These are phyloP conservation scores for Coriaria nepalensis DNA, from an alignment of 306 rosid genomes.

Conservation along the genomic window DNA sequence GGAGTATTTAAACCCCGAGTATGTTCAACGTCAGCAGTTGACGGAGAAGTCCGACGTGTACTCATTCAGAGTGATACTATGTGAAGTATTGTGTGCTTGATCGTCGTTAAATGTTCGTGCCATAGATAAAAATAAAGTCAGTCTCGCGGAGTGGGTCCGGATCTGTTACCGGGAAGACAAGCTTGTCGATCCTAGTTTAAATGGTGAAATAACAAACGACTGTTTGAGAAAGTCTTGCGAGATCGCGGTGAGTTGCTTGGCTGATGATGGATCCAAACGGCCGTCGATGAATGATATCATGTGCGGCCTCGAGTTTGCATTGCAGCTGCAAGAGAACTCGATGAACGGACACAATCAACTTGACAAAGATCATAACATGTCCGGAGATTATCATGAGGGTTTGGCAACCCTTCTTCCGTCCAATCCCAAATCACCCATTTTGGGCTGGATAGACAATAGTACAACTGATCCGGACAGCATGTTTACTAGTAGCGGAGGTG, in stretches of 20 bases:
- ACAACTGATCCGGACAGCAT: no score
- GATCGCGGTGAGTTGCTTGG: slow-evolving; percentile 33
- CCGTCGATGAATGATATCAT: slow-evolving; percentile 39
- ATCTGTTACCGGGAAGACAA: slow-evolving; percentile 15
- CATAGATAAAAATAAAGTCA: slow-evolving; percentile 14
- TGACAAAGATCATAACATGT: no score
- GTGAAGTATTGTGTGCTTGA: slow-evolving; percentile 36
- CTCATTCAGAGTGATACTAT: slow-evolving; percentile 41
- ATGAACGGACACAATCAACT: no score
- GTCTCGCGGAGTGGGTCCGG: slow-evolving; percentile 23
- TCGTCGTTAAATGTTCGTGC: slow-evolving; percentile 15
- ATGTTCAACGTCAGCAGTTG: slow-evolving; percentile 13
- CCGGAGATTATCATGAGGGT: no score
- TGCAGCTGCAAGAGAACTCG: slow-evolving; percentile 25
- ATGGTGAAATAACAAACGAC: slow-evolving; percentile 13
- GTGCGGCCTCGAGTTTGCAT: slow-evolving; percentile 21
- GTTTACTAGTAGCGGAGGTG: no score
- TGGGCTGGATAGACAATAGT: no score
- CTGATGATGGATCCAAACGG: slow-evolving; percentile 28
- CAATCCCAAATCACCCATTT: no score
- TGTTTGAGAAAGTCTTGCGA: slow-evolving; percentile 25
- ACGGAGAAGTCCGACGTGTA: slow-evolving; percentile 46
- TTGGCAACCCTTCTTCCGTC: no score
- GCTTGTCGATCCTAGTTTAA: slow-evolving; percentile 20
- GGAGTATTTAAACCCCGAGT: slow-evolving; percentile 23